phyloP scores from a whole-genome alignment of 169 alveolate genomes.

The Eimeria zaria region DNA sequence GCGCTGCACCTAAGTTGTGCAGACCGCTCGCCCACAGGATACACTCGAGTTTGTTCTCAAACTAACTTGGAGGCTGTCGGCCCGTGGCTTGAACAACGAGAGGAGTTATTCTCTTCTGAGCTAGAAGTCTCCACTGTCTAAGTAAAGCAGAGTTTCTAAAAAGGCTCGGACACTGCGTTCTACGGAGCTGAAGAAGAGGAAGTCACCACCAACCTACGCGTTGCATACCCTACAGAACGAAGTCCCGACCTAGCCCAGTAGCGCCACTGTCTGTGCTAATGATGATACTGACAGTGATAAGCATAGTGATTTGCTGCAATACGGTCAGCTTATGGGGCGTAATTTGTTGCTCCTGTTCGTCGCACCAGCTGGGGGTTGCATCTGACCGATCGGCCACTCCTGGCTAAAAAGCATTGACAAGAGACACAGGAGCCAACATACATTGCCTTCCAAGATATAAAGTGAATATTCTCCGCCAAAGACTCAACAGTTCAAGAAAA shows the following conservation, averaged over 20 bases:
- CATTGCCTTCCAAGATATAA: conserved; percentile 14
- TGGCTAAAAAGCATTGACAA: not conserved
- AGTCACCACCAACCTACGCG: not conserved
- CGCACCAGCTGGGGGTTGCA: conserved; percentile 68
- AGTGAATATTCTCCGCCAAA: not conserved
- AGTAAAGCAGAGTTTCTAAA: not conserved
- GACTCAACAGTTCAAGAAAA: not conserved
- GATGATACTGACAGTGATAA: not conserved
- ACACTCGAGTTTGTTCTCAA: not conserved
- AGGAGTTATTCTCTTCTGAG: not conserved
- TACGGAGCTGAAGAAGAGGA: not conserved
- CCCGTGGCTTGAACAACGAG: not conserved
- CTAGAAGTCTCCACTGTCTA: not conserved
- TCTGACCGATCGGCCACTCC: conserved; percentile 30
- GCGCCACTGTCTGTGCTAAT: conserved; percentile 1
- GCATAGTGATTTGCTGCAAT: not conserved
- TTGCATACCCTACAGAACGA: not conserved
- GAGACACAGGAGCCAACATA: not conserved
- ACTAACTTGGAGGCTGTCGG: not conserved
- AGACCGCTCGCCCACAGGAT: not conserved
- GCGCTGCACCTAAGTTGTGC: not conserved
- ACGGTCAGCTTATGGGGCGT: not conserved
- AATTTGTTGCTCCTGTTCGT: not conserved
- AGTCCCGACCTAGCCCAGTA: not conserved
- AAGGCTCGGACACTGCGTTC: not conserved